phyloP scores from a whole-genome alignment of 306 rosid species.

The Pachyrhizus erosus region DNA sequence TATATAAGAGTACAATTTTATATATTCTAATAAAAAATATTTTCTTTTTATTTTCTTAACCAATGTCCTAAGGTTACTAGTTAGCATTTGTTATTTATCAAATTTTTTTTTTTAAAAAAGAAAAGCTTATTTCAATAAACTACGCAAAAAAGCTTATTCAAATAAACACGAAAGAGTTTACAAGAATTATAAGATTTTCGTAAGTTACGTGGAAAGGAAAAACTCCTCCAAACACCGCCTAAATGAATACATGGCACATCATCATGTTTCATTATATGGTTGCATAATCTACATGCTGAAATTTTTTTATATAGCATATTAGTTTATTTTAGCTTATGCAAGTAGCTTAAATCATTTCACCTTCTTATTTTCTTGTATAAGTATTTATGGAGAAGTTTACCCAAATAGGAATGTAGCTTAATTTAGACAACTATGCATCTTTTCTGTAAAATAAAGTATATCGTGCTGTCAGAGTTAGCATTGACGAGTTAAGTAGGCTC shows the following conservation, averaged over 20 bases:
- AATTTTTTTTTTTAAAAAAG: too few species aligned
- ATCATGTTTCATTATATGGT: constrained; percentile 6
- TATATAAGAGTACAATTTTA: too few species aligned
- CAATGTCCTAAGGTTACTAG: too few species aligned
- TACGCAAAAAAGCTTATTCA: neutral
- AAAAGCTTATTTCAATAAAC: neutral
- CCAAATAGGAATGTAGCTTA: neutral
- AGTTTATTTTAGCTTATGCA: too few species aligned
- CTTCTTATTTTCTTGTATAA: too few species aligned
- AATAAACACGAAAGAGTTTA: neutral
- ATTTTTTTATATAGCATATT: too few species aligned
- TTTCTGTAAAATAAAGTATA: constrained; percentile 3
- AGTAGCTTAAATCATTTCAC: too few species aligned
- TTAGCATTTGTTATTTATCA: too few species aligned
- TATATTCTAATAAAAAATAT: too few species aligned
- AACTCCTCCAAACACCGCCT: neutral
- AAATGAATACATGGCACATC: neutral
- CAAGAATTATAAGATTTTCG: neutral
- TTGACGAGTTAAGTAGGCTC: neutral
- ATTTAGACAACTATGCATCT: neutral
- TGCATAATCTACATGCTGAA: neutral
- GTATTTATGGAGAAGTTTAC: too few species aligned
- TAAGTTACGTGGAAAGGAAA: neutral
- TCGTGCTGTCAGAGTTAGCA: neutral
- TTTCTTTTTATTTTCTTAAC: too few species aligned